A percentile compares a stretch with the other conserved stretches of the same genome.
Conservation (phyloP, 2,329 filamentous ascomycete genomes). For the Trichoderma sp. region DNA sequence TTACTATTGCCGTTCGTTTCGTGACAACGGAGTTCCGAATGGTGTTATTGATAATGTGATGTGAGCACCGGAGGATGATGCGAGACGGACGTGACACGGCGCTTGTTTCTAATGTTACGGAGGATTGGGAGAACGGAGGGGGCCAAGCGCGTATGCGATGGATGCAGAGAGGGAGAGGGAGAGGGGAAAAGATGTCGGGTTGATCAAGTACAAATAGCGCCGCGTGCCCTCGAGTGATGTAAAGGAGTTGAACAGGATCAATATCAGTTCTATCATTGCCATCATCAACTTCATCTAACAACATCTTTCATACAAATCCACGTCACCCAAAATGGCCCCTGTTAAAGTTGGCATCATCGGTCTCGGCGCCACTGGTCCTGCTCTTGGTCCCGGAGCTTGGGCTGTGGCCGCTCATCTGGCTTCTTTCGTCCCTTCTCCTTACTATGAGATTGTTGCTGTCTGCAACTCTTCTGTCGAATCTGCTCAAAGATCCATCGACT, state of each 20-base stretch:
- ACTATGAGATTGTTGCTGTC: conserved; percentile 49
- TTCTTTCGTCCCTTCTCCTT: conserved; percentile 36
- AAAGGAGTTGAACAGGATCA: not conserved
- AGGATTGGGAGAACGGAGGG: not conserved
- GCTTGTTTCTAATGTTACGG: not conserved
- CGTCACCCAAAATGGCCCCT: conserved; percentile 23
- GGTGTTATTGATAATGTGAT: not conserved
- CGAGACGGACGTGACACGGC: not conserved
- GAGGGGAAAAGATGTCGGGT: too few relatives aligned
- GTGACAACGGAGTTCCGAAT: not conserved
- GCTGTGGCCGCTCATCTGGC: conserved; percentile 53
- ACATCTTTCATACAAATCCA: not conserved
- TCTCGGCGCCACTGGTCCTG: conserved; percentile 16
- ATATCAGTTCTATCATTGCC: not conserved
- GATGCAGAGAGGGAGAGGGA: not conserved
- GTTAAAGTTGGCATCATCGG: conserved; percentile 26
- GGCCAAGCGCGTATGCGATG: not conserved
- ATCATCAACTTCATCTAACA: not conserved
- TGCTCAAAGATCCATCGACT: conserved; percentile 41
- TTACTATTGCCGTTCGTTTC: not conserved
- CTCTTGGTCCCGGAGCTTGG: conserved; percentile 35
- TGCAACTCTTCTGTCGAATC: conserved; percentile 47
- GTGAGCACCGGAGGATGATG: not conserved
- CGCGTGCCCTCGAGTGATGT: not conserved
- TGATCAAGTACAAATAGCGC: not conserved